phyloP scores from a whole-genome alignment of 2,329 filamentous ascomycete species.

The Botrytis cinerea region DNA sequence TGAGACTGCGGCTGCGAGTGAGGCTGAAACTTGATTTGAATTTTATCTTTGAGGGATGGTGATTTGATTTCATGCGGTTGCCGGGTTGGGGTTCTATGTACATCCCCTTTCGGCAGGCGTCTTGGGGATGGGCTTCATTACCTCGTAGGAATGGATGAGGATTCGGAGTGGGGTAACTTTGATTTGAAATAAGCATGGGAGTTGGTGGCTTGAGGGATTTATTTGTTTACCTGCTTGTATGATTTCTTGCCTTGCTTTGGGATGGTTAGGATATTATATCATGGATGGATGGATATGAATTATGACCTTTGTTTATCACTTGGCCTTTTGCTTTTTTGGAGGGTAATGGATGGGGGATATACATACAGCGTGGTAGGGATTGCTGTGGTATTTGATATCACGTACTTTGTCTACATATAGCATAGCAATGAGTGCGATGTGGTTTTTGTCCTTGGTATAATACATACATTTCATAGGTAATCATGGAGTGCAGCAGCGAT shows the following conservation, averaged over 20 bases:
- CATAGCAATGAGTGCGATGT: neutral
- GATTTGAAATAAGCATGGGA: conserved; percentile 6
- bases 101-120: conserved; percentile 4
- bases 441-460: neutral
- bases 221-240: neutral
- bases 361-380: neutral
- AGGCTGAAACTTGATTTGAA: neutral
- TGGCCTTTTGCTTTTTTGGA: neutral
- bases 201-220: conserved; percentile 3
- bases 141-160: neutral
- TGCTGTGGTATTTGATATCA: neutral
- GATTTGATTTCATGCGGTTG: neutral
- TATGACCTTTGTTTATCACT: neutral
- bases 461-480: neutral
- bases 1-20: conserved; percentile 24
- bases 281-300: conserved; percentile 16
- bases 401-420: neutral
- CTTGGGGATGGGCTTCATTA: neutral
- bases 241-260: neutral
- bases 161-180: conserved; percentile 5
- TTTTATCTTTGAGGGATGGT: neutral
- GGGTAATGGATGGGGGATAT: neutral
- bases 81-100: neutral
- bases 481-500: neutral
- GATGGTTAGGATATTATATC: conserved; percentile 18